Conservation (phyloP, 805 yeast genomes). For the Sugiyamaella floridensis region DNA sequence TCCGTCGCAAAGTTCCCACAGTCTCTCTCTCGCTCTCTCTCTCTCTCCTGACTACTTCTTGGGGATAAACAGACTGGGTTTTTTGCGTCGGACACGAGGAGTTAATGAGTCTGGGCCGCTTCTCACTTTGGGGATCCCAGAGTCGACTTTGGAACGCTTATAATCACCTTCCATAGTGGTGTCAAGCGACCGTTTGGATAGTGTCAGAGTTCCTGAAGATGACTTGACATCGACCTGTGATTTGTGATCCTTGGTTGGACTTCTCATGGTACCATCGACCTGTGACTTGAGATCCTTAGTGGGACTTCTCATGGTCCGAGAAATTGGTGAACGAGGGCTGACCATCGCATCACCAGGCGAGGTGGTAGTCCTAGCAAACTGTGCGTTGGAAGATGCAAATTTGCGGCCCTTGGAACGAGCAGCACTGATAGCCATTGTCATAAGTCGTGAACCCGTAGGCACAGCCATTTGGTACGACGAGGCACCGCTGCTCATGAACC, state of each 20-base stretch:
- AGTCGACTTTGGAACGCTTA: neutral
- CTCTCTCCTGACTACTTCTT: too few species aligned
- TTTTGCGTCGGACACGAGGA: neutral
- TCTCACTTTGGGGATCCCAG: neutral
- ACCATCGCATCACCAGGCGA: neutral
- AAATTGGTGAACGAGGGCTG: neutral
- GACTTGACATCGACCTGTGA: neutral
- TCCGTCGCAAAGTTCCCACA: too few species aligned
- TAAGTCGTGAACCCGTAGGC: conserved; percentile 17
- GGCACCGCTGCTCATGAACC: neutral
- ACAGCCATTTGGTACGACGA: conserved; percentile 3
- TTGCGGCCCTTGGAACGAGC: conserved; percentile 18
- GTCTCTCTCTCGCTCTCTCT: too few species aligned
- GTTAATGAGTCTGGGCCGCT: neutral
- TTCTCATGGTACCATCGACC: too few species aligned
- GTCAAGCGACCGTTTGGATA: neutral
- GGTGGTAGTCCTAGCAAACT: conserved; percentile 8
- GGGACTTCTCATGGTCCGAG: neutral
- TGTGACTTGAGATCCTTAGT: neutral
- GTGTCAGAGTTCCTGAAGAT: neutral
- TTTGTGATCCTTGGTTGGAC: neutral
- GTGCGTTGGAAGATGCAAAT: conserved; percentile 17
- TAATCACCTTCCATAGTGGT: neutral
- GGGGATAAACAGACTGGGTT: neutral
- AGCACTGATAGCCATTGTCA: conserved; percentile 15